Evolutionary conservation across 345 rosid genomes (phyloP), one percentile per base, ranked within the genome.

Genomic region (Gossypium mustelinum): DNA sequence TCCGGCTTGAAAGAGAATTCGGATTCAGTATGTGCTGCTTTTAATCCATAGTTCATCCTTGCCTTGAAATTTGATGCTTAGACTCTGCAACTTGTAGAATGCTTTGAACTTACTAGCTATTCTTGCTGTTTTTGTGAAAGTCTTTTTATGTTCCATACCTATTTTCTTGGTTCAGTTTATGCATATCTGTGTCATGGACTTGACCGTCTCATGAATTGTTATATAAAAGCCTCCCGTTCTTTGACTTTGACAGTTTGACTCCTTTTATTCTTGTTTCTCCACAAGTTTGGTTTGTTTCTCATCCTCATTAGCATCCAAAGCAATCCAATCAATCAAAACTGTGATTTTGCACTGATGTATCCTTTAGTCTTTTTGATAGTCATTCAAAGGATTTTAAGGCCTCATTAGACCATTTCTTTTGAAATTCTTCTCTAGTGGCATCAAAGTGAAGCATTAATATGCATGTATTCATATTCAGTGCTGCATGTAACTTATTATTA

Each of bases 1-100:
- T 92, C 59, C 91, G 95, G 82, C 91, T 94, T 76, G 97, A 94
- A 76, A 91, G 84, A 48, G 98, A 94, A 77, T 94, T 92, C 59
- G 98, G 98, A 1, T 94, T 94, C 60, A 85, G 98, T 94, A 84
- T 62, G 93, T 81, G 41, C 50, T 81, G 29, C 50, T 69, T 75
- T 70, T 11, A 4, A 69, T 1, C 16, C 20, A 24, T 11, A 8
- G 17, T 50, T 55, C 48, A 58, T 67, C 16, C 17, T 22, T 57
- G 39, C 25, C 48, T 54, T 57, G 9, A 51, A 24, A 50, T 69
- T 25, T 34, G 58, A 69, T 69, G 17, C 52, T 41, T 72, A 11
- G 51, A 71, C 12, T n/a, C n/a, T 58, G 43, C 67, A 43, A 57
- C 17, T 18, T 58, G 56, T 72, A 44, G 24, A 54, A 52, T 54